Conservation (phyloP, 2,329 filamentous ascomycete species). For the Aspergillus puulaauensis region DNA sequence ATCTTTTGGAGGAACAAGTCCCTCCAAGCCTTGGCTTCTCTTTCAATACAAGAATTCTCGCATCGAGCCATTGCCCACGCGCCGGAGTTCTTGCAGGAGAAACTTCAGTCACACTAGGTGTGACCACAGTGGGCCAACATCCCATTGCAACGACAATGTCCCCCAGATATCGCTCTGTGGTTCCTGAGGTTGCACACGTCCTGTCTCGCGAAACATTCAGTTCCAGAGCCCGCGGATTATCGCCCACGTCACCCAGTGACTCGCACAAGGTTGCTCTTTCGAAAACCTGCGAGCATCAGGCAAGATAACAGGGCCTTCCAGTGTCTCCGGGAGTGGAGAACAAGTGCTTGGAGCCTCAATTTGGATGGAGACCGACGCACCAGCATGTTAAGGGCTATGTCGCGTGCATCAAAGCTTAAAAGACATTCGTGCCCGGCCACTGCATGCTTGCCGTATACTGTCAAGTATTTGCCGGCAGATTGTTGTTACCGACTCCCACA, state of each 20-base stretch:
- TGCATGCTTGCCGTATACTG: slow-evolving; percentile 1
- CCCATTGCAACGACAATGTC: not conserved
- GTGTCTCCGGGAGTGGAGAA: not conserved
- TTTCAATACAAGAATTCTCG: not conserved
- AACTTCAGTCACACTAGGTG: slow-evolving; percentile 7
- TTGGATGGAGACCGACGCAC: slow-evolving; percentile 4
- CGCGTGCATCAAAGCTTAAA: not conserved
- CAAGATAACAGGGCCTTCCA: not conserved
- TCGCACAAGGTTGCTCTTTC: slow-evolving; percentile 5
- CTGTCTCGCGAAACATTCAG: not conserved
- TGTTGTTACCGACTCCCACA: not conserved
- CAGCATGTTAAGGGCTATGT: not conserved
- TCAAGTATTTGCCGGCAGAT: not conserved
- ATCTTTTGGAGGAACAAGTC: not conserved
- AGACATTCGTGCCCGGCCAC: not conserved
- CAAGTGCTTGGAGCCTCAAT: slow-evolving; percentile 6
- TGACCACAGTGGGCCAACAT: not conserved
- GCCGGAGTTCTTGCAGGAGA: not conserved
- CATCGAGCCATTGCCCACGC: not conserved
- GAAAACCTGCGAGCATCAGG: not conserved
- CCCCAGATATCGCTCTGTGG: not conserved
- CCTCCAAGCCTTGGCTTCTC: not conserved
- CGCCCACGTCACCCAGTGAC: not conserved
- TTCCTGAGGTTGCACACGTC: not conserved
- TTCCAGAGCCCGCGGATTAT: not conserved